phyloP scores from a whole-genome alignment of 352 stramenopile species.

The Globisporangium perplexum region DNA sequence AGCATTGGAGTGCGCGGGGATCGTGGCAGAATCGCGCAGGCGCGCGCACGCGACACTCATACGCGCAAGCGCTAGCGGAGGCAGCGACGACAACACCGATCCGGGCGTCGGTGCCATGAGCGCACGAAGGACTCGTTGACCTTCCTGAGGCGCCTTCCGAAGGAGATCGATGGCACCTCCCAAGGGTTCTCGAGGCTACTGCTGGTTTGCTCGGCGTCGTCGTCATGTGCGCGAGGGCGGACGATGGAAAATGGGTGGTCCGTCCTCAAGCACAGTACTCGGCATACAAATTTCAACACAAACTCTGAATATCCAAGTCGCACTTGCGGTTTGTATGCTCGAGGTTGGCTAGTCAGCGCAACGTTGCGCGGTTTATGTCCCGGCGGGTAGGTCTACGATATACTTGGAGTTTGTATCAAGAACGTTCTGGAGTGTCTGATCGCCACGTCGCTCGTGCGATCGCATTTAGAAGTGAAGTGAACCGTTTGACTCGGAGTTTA shows the following conservation, averaged over 20 bases:
- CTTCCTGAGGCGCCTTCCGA: too few species aligned
- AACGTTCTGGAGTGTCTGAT: not conserved
- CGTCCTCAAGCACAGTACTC: not conserved
- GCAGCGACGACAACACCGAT: too few species aligned
- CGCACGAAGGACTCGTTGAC: too few species aligned
- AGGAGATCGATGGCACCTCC: too few species aligned
- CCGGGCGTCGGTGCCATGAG: too few species aligned
- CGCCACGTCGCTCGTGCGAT: not conserved
- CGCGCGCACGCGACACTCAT: too few species aligned
- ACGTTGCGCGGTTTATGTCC: not conserved
- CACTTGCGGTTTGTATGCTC: not conserved
- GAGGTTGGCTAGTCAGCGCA: not conserved
- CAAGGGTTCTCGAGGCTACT: too few species aligned
- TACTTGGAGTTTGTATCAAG: not conserved
- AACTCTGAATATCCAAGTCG: too few species aligned
- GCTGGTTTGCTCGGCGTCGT: too few species aligned
- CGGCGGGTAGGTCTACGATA: not conserved
- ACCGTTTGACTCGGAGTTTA: not conserved
- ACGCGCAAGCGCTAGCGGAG: too few species aligned
- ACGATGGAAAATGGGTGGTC: not conserved
- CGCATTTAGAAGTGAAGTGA: not conserved
- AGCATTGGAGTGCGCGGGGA: too few species aligned
- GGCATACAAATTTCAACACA: not conserved
- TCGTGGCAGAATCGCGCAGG: too few species aligned
- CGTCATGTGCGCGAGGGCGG: not conserved